Evolutionary conservation across 305 asterid genomes (phyloP), one percentile per base, ranked within the genome.

Genomic region (Coffea humblotiana): DNA sequence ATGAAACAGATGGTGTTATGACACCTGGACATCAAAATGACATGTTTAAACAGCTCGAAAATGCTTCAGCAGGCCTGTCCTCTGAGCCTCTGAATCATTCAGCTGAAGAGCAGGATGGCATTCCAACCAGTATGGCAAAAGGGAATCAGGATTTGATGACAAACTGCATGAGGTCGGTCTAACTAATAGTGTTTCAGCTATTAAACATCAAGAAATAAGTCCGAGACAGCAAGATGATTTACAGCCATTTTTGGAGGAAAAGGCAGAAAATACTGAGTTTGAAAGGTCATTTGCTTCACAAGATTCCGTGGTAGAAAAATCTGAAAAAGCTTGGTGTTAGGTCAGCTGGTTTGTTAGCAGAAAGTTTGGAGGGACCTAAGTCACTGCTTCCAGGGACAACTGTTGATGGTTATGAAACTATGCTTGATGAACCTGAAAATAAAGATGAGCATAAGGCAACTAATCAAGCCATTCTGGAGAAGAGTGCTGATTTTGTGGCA

Each of bases 91-190:
- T 79, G 45, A 85, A 79, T 84, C 86, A 74, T 69, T 83, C 71
- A 71, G 87, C 64, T 78, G 88, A 85, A 79, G 91, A 81, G 76
- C 84, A 70, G 64, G 84, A 72, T 78, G 84, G 79, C 71, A 52
- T 75, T 85, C 75, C 80, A 29, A 32, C 68, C 52, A 67, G 64
- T 72, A 10, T 54, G 66, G 71, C 72, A 74, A 52, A 48, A 71
- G 74, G 64, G 45, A 71, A 49, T 51, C 76, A 52, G 81, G 72
- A 79, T 64, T 72, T 78, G 69, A 45, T 71, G 70, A 80, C 29
- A 77, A 25, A 40, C 73, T 73, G 58, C 74, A 68, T n/a, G 61
- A 65, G 49, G 47, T 81, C 78, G 75, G 75, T 80, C 88, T 77
- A 35, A 68, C 80, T 74, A 68, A 66, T 76, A 43, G 60, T 58